These are phyloP conservation scores for Fusarium brachygibbosum DNA, from an alignment of 2,329 filamentous ascomycete species.

Conservation along the genomic window DNA sequence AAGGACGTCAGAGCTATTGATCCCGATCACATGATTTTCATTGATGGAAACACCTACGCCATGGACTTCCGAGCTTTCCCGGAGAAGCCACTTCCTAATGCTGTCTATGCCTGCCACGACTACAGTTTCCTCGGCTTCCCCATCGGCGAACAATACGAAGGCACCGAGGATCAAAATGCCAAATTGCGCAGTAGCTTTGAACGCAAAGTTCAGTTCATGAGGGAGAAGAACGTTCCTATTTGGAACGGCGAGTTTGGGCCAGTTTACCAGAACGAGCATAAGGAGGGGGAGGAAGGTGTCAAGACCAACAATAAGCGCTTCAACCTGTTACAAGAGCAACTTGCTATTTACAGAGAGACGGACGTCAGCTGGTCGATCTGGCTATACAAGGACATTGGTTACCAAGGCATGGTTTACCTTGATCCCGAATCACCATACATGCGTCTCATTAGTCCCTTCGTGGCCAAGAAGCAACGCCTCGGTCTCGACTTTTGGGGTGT, in stretches of 20 bases:
- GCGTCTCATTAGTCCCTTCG: constrained; percentile 63
- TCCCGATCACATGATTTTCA: constrained; percentile 63
- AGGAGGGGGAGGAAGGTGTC: constrained; percentile 55
- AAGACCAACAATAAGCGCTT: constrained; percentile 59
- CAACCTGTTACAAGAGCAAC: constrained; percentile 58
- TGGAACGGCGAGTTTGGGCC: constrained; percentile 68
- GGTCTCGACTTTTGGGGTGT: constrained; percentile 69
- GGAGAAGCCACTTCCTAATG: constrained; percentile 59
- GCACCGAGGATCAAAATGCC: constrained; percentile 58
- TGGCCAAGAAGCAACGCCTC: constrained; percentile 67
- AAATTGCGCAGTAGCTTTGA: constrained; percentile 57
- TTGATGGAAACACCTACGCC: constrained; percentile 67
- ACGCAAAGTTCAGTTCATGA: constrained; percentile 61
- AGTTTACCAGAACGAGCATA: constrained; percentile 57
- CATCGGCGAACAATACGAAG: constrained; percentile 55
- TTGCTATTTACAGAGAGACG: constrained; percentile 53
- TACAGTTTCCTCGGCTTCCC: constrained; percentile 67
- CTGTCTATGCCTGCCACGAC: constrained; percentile 67
- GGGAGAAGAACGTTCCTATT: constrained; percentile 56
- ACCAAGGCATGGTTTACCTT: constrained; percentile 68
- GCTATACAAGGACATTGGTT: constrained; percentile 70
- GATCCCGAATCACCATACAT: constrained; percentile 63
- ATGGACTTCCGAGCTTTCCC: constrained; percentile 64
- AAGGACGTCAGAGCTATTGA: constrained; percentile 57
- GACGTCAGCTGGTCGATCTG: constrained; percentile 70